Base-by-base conservation (phyloP, 2,329 filamentous ascomycete genomes). In the Mollisia scopiformis region DNA sequence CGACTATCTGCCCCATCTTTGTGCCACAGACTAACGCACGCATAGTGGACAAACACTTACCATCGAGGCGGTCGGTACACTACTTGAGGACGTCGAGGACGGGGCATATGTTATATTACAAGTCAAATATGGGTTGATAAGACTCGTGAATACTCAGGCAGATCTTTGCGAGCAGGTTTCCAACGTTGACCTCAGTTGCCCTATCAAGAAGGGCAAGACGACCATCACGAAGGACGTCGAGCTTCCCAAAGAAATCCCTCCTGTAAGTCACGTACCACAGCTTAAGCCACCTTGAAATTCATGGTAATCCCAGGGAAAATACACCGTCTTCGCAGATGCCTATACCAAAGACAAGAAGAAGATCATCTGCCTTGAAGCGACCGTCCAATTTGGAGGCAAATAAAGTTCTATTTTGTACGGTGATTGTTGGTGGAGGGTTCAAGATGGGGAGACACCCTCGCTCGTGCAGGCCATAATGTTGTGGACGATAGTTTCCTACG, bases 91-190 rank as follows among this genome's bases (percentile, higher is more conserved):
- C 55, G 87, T 99, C 66, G 84, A 87, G 58, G 75, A 92, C 61
- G 94, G 92, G 61, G 92, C 94, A 62, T 92, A 91, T 70, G 89
- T 97, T 64, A 82, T 89, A 51, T 76, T 99, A 41, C 84, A 88
- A 68, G 94, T 99, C 78, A 97, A 97, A 80, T 97, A 96, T 76
- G 94, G 94, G 62, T 82, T 97, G 67, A 97, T 99, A 76, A 91
- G 88, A 58, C 85, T 99, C 66, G 87, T 99, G 76, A 91, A 85
- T 76, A 90, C 90, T 67, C 85, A 83, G 68, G 88, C 89, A 71
- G 90, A 97, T 73, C 85, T 98, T 37, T 99, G 95, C 81, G 91
- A 97, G 62, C 89, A 96, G 75, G 86, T 96, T 67, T 81, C 85
- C 74, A 93, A 97, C 68, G 92, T 97, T 47, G 92, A 97, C 70